Conservation (phyloP, 179 eudicot species). For the Beta macrorhiza region DNA sequence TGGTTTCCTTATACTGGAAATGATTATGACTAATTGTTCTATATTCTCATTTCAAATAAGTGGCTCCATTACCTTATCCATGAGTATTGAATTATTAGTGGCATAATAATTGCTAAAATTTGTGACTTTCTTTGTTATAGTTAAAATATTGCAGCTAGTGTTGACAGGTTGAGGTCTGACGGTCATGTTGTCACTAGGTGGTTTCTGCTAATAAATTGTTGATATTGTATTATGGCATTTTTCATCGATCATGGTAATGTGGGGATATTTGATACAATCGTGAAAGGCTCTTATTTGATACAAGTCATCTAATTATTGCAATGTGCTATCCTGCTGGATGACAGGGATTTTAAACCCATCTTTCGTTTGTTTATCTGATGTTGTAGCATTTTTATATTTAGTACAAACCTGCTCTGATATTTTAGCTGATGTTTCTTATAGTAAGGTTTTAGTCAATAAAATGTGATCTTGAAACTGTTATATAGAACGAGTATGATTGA, state of each 20-base stretch:
- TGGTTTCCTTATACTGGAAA: background rate
- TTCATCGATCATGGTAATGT: background rate
- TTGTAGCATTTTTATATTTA: no score
- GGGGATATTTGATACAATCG: background rate
- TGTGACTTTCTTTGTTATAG: background rate
- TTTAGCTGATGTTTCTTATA: no score
- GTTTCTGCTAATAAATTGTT: background rate
- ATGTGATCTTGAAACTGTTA: no score
- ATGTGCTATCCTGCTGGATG: conserved; percentile 19
- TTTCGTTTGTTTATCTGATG: no score
- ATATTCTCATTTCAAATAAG: background rate
- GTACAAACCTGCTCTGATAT: no score
- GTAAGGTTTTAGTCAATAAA: no score
- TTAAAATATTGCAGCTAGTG: background rate
- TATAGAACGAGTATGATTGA: no score
- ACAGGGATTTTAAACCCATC: conserved; percentile 58
- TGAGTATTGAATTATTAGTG: background rate
- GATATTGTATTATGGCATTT: background rate
- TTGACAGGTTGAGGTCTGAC: background rate
- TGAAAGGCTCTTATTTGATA: background rate
- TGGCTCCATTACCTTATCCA: background rate
- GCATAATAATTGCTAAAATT: background rate
- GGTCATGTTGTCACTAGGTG: background rate
- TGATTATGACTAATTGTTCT: background rate
- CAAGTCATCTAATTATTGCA: background rate